phyloP scores from a whole-genome alignment of 2,329 filamentous ascomycete genomes.

The Paracoccidioides brasiliensis region DNA sequence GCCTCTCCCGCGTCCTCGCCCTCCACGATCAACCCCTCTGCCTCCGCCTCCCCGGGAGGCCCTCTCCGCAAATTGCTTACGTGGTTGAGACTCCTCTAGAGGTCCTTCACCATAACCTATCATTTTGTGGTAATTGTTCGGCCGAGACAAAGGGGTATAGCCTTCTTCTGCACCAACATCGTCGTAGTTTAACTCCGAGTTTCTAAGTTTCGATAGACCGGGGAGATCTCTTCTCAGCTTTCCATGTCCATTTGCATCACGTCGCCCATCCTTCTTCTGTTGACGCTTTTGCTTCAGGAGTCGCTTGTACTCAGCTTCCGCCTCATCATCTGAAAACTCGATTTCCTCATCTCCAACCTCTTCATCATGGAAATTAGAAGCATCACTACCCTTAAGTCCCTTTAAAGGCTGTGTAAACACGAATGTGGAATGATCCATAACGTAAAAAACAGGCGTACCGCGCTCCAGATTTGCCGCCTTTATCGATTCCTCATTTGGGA shows the following conservation, averaged over 20 bases:
- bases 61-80: constrained; percentile 19
- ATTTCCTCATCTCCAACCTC: constrained; percentile 74
- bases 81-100: constrained; percentile 16
- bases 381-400: constrained; percentile 74
- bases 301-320: constrained; percentile 70
- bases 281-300: constrained; percentile 54
- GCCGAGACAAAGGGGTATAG: constrained; percentile 59
- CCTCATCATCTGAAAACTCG: constrained; percentile 95
- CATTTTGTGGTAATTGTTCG: constrained; percentile 46
- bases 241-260: constrained; percentile 22
- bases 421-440: constrained; percentile 62
- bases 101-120: constrained; percentile 30
- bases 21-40: constrained; percentile 19
- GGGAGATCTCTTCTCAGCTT: constrained; percentile 22
- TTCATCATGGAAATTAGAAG: constrained; percentile 89
- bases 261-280: constrained; percentile 35
- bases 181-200: constrained; percentile 49
- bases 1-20: constrained; percentile 18
- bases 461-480: constrained; percentile 51
- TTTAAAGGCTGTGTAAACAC: constrained; percentile 78
- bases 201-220: constrained; percentile 27
- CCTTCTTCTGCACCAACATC: constrained; percentile 42
- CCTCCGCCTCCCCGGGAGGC: constrained; percentile 32
- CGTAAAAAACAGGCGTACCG: constrained; percentile 65
- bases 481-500: constrained; percentile 56